phyloP scores from a whole-genome alignment of 305 asterid species.

The Solanum hybrid region DNA sequence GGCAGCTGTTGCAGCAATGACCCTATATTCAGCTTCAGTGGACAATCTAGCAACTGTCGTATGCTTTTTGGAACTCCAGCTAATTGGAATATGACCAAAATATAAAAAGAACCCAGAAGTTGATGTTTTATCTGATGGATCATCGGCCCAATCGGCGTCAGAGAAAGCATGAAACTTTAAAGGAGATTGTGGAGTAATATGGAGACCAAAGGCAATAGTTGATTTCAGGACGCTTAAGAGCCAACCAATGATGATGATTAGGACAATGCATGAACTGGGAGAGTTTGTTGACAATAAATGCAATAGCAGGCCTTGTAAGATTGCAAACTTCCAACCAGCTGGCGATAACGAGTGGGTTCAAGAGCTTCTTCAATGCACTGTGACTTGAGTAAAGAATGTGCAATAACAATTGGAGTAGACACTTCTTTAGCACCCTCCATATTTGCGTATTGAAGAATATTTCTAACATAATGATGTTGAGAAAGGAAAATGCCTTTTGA shows the following conservation, averaged over 20 bases:
- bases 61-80: background rate
- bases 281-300: background rate
- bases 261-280: background rate
- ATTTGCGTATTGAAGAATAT: background rate
- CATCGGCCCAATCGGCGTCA: background rate
- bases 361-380: background rate
- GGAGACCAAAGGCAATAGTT: background rate
- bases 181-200: background rate
- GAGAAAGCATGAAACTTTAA: background rate
- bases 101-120: background rate
- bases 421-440: background rate
- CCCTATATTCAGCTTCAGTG: background rate
- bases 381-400: background rate
- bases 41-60: background rate
- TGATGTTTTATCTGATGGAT: background rate
- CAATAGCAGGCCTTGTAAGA: background rate
- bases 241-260: background rate
- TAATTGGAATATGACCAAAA: background rate
- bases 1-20: background rate
- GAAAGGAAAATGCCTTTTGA: background rate
- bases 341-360: background rate
- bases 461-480: background rate
- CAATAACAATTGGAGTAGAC: background rate
- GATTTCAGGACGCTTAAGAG: background rate
- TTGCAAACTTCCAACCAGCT: background rate